These are phyloP conservation scores for Solanum aculeatissimum DNA, from an alignment of 305 asterid genomes.

Conservation along the genomic window DNA sequence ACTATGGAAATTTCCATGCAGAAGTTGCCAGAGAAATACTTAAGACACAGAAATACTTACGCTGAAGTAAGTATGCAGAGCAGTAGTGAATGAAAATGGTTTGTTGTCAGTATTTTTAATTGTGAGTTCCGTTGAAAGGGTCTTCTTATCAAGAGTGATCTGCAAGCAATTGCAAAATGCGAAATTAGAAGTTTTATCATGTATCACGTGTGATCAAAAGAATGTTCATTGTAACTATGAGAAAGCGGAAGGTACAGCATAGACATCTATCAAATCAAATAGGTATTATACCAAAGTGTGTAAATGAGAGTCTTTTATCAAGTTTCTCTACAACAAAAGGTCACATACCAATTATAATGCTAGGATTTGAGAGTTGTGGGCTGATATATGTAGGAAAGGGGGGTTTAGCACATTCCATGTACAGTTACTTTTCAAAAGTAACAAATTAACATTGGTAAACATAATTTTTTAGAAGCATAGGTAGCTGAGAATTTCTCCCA, in stretches of 20 bases:
- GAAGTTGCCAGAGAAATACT: conserved; percentile 11
- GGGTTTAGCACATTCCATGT: not conserved
- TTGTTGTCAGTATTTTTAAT: conserved; percentile 70
- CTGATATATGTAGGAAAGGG: not conserved
- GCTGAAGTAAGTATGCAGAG: conserved; percentile 84
- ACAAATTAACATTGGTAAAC: not conserved
- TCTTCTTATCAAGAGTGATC: conserved; percentile 55
- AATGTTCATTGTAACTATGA: not conserved
- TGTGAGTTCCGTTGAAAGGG: conserved; percentile 70
- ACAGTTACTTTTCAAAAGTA: not conserved
- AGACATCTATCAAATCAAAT: not conserved
- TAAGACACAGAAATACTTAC: conserved; percentile 51
- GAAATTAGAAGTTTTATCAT: not conserved
- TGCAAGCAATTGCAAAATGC: conserved; percentile 7
- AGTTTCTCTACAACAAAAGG: not conserved
- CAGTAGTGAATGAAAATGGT: conserved; percentile 81
- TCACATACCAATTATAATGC: not conserved
- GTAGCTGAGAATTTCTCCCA: not conserved
- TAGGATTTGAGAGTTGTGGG: not conserved
- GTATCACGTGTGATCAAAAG: not conserved
- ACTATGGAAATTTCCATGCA: not conserved
- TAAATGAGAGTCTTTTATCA: not conserved
- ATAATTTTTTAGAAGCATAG: not conserved
- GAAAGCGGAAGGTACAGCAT: not conserved
- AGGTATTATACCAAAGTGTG: not conserved